Evolutionary conservation across 1,284 basidiomycete species (phyloP), one percentile per base, ranked within the genome.

Genomic region (Garcileccinum viscosum): DNA sequence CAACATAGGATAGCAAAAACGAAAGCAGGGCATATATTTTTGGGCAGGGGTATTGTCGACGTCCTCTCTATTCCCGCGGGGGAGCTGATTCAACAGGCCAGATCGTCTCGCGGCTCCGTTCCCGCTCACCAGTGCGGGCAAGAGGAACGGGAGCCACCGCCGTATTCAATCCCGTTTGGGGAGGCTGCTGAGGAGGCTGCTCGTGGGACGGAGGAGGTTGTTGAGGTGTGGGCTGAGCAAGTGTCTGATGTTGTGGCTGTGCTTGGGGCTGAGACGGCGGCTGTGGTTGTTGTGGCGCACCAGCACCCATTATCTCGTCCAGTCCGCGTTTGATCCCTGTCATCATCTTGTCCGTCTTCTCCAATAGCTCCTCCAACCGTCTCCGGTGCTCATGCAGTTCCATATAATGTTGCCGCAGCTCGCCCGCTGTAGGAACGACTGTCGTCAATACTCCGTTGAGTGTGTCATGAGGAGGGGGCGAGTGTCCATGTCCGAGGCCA

Each of bases 291-390:
- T 70, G 78, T 56, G 78, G 69, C 32, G 69, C 69, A 42, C 61
- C n/a, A n/a, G 33, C n/a, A 24, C 65, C 71, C 67, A 71, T 62
- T 86, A 93, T 89, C 77, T 94, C 92, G 67, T 93, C 92, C 71
- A 94, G 83, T 24, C 89, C 90, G 70, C 89, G 85, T 82, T 89
- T 89, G 75, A 94, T 81, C 30, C 89, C 88, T 37, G 82, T 84
- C 85, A 94, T 89, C 82, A 94, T 82, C 77, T 86, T 82, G 65
- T 94, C 91, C 72, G 93, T 94, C 80, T 85, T 87, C 71, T 89
- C 87, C 68, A 93, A 76, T 87, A 94, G 84, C 76, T 92, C 91
- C 79, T 92, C 86, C 80, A 91, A 82, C 75, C 85, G 82, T 74
- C 82, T 82, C 78, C 88, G 87, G 75, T 91, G 86, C 73, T 89